phyloP scores from a whole-genome alignment of 2,329 filamentous ascomycete species.

The Cadophora malorum region DNA sequence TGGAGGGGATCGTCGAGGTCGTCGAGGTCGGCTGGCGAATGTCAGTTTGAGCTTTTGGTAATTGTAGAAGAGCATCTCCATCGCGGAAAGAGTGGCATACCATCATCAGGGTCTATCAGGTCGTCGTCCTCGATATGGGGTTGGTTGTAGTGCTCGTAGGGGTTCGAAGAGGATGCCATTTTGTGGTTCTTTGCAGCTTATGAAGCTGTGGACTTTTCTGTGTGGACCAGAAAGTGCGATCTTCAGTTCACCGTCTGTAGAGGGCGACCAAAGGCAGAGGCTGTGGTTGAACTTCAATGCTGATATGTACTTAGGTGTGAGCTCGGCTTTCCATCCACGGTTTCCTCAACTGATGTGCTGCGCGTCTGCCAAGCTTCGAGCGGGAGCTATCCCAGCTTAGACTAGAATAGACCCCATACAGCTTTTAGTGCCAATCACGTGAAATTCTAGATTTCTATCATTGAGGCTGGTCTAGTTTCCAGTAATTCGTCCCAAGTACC shows the following conservation, averaged over 20 bases:
- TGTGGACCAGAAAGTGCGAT: not conserved
- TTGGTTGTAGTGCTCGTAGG: constrained; percentile 65
- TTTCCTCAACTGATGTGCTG: constrained; percentile 24
- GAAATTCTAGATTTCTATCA: not conserved
- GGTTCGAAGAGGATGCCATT: constrained; percentile 50
- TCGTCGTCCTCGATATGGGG: constrained; percentile 70
- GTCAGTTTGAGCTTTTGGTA: constrained; percentile 29
- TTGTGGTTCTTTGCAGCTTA: constrained; percentile 15
- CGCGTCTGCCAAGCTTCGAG: constrained; percentile 17
- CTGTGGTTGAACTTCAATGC: not conserved
- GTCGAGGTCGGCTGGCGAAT: constrained; percentile 55
- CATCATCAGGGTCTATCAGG: constrained; percentile 80
- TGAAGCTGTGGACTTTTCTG: not conserved
- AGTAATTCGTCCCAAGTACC: too few relatives aligned
- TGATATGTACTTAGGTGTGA: not conserved
- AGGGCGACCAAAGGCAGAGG: not conserved
- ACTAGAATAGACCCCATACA: not conserved
- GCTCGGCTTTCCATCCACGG: constrained; percentile 12
- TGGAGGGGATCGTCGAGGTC: constrained; percentile 94
- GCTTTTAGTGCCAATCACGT: not conserved
- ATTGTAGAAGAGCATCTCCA: constrained; percentile 13
- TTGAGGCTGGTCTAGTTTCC: too few relatives aligned
- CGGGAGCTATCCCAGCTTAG: constrained; percentile 7
- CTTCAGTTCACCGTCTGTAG: not conserved
- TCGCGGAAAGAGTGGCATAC: constrained; percentile 51